phyloP scores from a whole-genome alignment of 140 eudicot species.

The Bidens hawaiensis region DNA sequence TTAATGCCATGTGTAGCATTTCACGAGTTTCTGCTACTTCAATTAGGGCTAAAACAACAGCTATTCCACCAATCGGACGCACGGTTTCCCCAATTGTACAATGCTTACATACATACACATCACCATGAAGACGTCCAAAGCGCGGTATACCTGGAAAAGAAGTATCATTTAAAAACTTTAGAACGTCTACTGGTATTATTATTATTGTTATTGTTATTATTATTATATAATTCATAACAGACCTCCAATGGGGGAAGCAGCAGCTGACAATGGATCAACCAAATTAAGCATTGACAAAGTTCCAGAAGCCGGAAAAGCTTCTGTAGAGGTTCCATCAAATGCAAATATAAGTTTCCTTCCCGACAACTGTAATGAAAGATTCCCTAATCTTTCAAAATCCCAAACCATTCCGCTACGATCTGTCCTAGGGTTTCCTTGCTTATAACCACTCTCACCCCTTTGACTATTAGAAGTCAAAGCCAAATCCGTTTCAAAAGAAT shows the following conservation, averaged over 20 bases:
- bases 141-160: constrained; percentile 82
- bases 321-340: constrained; percentile 93
- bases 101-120: constrained; percentile 79
- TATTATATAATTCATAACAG: background rate
- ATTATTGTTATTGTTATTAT: no score
- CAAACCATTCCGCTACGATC: constrained; percentile 97
- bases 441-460: constrained; percentile 60
- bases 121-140: constrained; percentile 94
- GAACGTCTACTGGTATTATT: background rate
- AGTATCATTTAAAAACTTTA: no score
- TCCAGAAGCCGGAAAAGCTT: constrained; percentile 78
- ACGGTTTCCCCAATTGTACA: constrained; percentile 86
- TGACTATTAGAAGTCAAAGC: constrained; percentile 54
- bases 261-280: constrained; percentile 91
- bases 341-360: no score
- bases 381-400: no score
- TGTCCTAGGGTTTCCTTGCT: constrained; percentile 52
- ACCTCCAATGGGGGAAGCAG: no score
- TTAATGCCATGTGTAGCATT: no score
- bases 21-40: no score
- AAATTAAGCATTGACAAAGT: constrained; percentile 87
- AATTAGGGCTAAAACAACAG: no score
- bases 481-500: no score
- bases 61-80: no score
- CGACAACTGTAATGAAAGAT: no score